Evolutionary conservation across 2,329 filamentous ascomycete species (phyloP).

Genomic region (Arthrinium phaeospermum): DNA sequence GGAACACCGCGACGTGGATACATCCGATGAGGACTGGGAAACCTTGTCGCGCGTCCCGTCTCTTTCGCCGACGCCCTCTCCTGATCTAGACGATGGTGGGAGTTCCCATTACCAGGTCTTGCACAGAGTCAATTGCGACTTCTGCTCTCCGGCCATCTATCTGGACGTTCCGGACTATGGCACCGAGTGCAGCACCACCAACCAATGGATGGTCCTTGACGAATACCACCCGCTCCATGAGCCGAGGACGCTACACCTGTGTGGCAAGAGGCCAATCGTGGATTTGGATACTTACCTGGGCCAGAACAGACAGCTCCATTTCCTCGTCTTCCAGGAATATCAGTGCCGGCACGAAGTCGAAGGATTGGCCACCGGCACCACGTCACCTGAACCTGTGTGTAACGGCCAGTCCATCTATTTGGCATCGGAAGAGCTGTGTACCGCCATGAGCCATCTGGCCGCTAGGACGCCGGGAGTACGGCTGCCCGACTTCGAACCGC

Average conservation of each 20-base stretch:
- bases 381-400: neutral
- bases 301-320: neutral
- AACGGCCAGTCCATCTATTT: neutral
- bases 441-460: neutral
- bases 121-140: neutral
- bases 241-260: neutral
- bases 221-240: neutral
- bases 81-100: neutral
- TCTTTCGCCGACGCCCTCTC: neutral
- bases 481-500: neutral
- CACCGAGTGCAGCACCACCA: neutral
- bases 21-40: slow-evolving; percentile 3
- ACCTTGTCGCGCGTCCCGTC: neutral
- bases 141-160: neutral
- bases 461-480: neutral
- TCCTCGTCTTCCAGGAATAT: neutral
- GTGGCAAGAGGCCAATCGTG: neutral
- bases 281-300: neutral
- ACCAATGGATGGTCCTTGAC: slow-evolving; percentile 3
- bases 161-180: neutral
- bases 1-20: neutral
- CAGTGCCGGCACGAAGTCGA: neutral
- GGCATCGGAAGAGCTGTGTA: neutral
- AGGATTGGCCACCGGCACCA: neutral
- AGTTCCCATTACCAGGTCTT: neutral